These are phyloP conservation scores for Saccharomycopsis crataegensis DNA, from an alignment of 1,139 yeast species.

Conservation along the genomic window DNA sequence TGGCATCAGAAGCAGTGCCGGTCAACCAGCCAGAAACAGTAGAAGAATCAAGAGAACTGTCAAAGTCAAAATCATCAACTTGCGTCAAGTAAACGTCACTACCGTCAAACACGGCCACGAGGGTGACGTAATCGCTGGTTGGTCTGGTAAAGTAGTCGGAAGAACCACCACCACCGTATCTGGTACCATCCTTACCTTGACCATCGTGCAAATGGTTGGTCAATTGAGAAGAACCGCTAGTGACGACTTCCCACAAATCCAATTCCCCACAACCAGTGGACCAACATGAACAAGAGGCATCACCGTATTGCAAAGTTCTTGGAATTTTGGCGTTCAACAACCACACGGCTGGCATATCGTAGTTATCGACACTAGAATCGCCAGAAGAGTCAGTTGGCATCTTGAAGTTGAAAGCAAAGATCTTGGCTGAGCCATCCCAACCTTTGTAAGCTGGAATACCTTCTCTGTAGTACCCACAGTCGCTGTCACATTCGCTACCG, in stretches of 20 bases:
- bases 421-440: constrained; percentile 68
- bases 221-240: constrained; percentile 58
- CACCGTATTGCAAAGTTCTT: constrained; percentile 86
- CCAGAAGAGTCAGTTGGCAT: constrained; percentile 55
- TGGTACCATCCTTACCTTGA: constrained; percentile 44
- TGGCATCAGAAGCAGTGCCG: constrained; percentile 28
- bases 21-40: constrained; percentile 53
- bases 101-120: constrained; percentile 76
- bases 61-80: constrained; percentile 54
- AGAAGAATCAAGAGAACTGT: constrained; percentile 41
- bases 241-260: constrained; percentile 79
- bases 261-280: constrained; percentile 94
- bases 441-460: constrained; percentile 93
- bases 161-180: constrained; percentile 75
- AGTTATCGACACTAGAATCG: constrained; percentile 36
- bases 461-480: constrained; percentile 79
- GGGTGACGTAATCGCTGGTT: constrained; percentile 66
- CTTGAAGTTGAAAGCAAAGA: constrained; percentile 81
- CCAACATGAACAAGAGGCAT: constrained; percentile 86
- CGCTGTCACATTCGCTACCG: constrained; percentile 48
- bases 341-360: constrained; percentile 97
- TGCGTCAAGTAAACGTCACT: constrained; percentile 49
- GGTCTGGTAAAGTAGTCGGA: constrained; percentile 86
- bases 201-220: constrained; percentile 81
- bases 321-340: constrained; percentile 90